Evolutionary conservation across 768 basidiomycete species (phyloP), one percentile per base, ranked within the genome.

Genomic region (Russula emetica): DNA sequence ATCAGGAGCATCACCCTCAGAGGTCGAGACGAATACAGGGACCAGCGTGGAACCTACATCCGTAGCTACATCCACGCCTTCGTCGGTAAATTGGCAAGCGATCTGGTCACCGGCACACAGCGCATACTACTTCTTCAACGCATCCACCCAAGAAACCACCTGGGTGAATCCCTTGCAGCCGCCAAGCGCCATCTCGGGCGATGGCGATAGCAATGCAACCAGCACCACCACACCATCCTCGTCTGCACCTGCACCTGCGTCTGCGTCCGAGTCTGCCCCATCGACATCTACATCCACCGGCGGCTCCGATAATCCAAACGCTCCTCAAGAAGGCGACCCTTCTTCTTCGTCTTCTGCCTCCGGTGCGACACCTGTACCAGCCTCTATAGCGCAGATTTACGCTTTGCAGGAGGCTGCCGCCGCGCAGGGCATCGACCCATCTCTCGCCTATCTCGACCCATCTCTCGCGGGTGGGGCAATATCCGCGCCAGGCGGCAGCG

Each of bases 61-160:
- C 14, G 22, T 69, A 16, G 55, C 62, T 54, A 32, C 63, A 32
- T 55, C 68, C 53, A 30, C 63, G 45, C 58, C 68, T 51, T 51
- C 66, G 58, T 60, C 69, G 36, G 68, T 69, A 71, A 59, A 71
- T 72, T 93, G 92, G 91, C 92, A 92, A 73, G 91, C 91, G 42
- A 81, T 94, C 34, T 93, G 80, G 76, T 85, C 90, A 1, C 83
- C 89, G 1, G 79, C 85, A 65, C 84, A 90, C 77, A 88, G 83
- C 73, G 80, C 88, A 11, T 94, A 94, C 76, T 94, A 94, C 74
- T 94, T 92, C 78, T 89, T 80, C 80, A 94, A 92, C 74, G 62
- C 83, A 11, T 73, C 76, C 64, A 92, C 91, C 0, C 79, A 86
- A 58, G 84, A 92, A 76, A 93, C 91, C 20, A 93, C 91, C 2